These are phyloP conservation scores for Astraeus odoratus DNA, from an alignment of 768 basidiomycete species.

Conservation along the genomic window DNA sequence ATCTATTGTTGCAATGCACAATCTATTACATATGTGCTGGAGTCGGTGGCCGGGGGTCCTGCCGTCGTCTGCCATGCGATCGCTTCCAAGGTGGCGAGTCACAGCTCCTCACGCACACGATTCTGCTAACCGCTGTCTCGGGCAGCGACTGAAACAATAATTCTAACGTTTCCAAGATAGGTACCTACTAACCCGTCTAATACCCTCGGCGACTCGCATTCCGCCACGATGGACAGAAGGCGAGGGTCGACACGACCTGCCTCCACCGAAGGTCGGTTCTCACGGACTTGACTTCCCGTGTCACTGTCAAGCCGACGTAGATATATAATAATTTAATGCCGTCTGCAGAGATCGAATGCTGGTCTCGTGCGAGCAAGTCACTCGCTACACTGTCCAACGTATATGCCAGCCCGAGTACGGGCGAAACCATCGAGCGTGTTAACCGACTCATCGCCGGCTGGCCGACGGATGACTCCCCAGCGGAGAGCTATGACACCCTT, in stretches of 20 bases:
- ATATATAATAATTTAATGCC: slow-evolving; percentile 4
- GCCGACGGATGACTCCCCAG: slow-evolving; percentile 65
- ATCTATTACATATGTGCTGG: too few species aligned
- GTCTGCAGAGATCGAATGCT: slow-evolving; percentile 62
- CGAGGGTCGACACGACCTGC: slow-evolving; percentile 59
- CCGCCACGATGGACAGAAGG: slow-evolving; percentile 55
- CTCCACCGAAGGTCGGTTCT: slow-evolving; percentile 64
- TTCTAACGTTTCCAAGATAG: neutral
- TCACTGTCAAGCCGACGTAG: slow-evolving; percentile 6
- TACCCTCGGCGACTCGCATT: neutral
- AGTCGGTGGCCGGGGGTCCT: too few species aligned
- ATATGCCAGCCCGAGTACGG: slow-evolving; percentile 41
- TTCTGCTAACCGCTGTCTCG: neutral
- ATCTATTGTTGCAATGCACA: neutral
- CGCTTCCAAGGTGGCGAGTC: too few species aligned
- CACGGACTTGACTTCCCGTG: slow-evolving; percentile 11
- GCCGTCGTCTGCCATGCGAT: too few species aligned
- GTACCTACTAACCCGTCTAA: neutral
- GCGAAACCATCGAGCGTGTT: slow-evolving; percentile 62
- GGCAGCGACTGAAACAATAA: neutral
- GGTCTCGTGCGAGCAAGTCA: slow-evolving; percentile 61
- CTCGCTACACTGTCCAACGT: slow-evolving; percentile 48
- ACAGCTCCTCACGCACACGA: too few species aligned
- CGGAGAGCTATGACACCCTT: slow-evolving; percentile 60
- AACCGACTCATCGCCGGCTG: slow-evolving; percentile 67